Evolutionary conservation across 805 yeast genomes (phyloP).

Genomic region (Starmera pachycereana): DNA sequence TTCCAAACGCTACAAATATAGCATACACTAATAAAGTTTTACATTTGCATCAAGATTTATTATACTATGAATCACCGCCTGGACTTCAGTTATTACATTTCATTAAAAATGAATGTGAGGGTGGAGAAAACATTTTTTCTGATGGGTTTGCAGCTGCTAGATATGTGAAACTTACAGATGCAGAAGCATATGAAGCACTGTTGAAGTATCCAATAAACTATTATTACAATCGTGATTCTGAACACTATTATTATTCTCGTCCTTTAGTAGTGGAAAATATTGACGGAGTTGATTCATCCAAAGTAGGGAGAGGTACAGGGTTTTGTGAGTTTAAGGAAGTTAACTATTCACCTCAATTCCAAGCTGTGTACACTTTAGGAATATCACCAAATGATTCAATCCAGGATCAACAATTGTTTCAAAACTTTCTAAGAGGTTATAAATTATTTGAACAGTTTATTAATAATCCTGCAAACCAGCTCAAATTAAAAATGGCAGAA

Average conservation of each 20-base stretch:
- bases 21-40: slow-evolving; percentile 57
- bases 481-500: slow-evolving; percentile 42
- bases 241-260: slow-evolving; percentile 50
- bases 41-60: slow-evolving; percentile 70
- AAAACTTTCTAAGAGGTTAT: slow-evolving; percentile 50
- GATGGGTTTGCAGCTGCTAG: slow-evolving; percentile 62
- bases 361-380: slow-evolving; percentile 62
- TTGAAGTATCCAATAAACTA: slow-evolving; percentile 54
- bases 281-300: slow-evolving; percentile 2
- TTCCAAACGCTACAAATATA: slow-evolving; percentile 49
- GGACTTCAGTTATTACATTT: slow-evolving; percentile 65
- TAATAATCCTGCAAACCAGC: slow-evolving; percentile 42
- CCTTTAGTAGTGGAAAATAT: slow-evolving; percentile 54
- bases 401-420: slow-evolving; percentile 32
- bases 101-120: slow-evolving; percentile 38
- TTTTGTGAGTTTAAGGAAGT: slow-evolving; percentile 36
- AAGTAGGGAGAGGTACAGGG: too few species aligned
- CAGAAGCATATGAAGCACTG: slow-evolving; percentile 53
- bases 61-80: slow-evolving; percentile 74
- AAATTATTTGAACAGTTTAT: slow-evolving; percentile 49
- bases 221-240: slow-evolving; percentile 53
- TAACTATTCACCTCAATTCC: slow-evolving; percentile 77
- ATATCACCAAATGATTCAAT: slow-evolving; percentile 8
- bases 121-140: slow-evolving; percentile 61
- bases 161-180: slow-evolving; percentile 43